Percentiles rank a stretch among this genome's conserved stretches.
phyloP scores from a whole-genome alignment of 768 basidiomycete genomes.

The Mycena capillaripes region DNA sequence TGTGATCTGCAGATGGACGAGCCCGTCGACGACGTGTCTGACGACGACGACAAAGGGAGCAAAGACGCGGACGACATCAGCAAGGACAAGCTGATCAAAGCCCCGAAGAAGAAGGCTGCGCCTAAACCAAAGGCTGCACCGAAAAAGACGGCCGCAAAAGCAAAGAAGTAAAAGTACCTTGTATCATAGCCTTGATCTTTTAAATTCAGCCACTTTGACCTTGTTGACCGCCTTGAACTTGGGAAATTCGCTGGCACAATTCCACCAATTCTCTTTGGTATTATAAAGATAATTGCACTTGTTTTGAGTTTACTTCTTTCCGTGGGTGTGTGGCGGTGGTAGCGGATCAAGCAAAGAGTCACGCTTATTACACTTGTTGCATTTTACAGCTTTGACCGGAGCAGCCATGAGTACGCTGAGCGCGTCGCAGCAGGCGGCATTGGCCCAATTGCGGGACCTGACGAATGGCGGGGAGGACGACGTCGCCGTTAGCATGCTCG shows the following conservation, averaged over 20 bases:
- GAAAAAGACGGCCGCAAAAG: constrained; percentile 46
- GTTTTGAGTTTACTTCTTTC: too few relatives aligned
- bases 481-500: constrained; percentile 70
- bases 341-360: not conserved
- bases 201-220: too few relatives aligned
- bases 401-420: constrained; percentile 20
- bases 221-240: too few relatives aligned
- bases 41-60: constrained; percentile 62
- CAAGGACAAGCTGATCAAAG: constrained; percentile 73
- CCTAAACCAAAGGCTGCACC: constrained; percentile 43
- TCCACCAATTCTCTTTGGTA: too few relatives aligned
- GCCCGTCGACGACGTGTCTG: constrained; percentile 61
- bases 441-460: constrained; percentile 55
- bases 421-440: constrained; percentile 31
- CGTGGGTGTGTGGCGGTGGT: too few relatives aligned
- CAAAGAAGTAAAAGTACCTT: constrained; percentile 17
- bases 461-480: constrained; percentile 74
- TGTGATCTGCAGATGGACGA: constrained; percentile 58
- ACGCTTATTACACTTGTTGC: too few relatives aligned
- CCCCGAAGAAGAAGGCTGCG: constrained; percentile 56
- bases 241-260: too few relatives aligned
- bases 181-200: not conserved
- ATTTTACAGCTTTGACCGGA: not conserved
- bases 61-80: constrained; percentile 63
- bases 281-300: too few relatives aligned